Evolutionary conservation across 306 rosid genomes (phyloP).

Genomic region (Senna tora): DNA sequence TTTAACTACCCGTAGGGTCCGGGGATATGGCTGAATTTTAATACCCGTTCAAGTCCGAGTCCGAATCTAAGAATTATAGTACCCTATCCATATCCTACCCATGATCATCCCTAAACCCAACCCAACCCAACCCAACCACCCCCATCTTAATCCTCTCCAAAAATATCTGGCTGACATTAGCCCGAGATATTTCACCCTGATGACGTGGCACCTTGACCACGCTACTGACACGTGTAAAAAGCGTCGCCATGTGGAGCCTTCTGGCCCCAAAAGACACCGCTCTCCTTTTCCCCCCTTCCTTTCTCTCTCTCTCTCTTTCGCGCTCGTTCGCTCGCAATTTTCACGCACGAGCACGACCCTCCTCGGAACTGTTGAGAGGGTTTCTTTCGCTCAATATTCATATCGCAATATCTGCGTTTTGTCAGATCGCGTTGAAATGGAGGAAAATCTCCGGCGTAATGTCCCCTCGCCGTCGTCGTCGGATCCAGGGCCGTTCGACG

Average conservation of each 20-base stretch:
- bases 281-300: background rate
- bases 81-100: too few relatives aligned
- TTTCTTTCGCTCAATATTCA: conserved; percentile 33
- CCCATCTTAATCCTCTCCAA: conserved; percentile 28
- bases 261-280: conserved; percentile 38
- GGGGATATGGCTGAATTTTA: too few relatives aligned
- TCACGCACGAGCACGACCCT: background rate
- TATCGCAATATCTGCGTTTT: conserved; percentile 6
- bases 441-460: conserved; percentile 35
- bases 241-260: conserved; percentile 75
- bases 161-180: conserved; percentile 75
- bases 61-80: too few relatives aligned
- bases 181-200: conserved; percentile 62
- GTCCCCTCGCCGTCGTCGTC: conserved; percentile 35
- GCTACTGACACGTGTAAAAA: conserved; percentile 77
- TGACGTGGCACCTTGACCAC: conserved; percentile 56
- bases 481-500: conserved; percentile 47
- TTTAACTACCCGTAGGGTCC: too few relatives aligned
- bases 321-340: background rate
- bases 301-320: background rate
- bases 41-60: too few relatives aligned
- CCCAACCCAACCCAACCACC: background rate
- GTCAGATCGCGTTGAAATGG: conserved; percentile 48
- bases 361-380: conserved; percentile 42
- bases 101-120: too few relatives aligned